Evolutionary conservation across 2,329 filamentous ascomycete species (phyloP).

Genomic region (Fusarium coicis): DNA sequence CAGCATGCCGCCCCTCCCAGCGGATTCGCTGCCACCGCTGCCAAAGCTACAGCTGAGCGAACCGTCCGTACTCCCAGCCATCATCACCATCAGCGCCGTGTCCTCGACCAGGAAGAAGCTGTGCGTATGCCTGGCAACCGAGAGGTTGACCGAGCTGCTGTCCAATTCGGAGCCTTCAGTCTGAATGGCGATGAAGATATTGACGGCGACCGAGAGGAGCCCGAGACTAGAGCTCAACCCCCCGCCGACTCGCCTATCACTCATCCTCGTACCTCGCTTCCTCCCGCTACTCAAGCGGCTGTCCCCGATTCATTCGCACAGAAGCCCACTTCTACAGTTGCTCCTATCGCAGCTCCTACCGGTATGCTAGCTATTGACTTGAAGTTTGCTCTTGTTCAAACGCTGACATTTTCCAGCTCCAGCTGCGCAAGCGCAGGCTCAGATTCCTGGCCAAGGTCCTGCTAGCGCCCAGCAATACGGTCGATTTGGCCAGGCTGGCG

Average conservation of each 20-base stretch:
- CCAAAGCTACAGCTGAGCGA: slow-evolving; percentile 77
- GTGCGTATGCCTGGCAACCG: slow-evolving; percentile 98
- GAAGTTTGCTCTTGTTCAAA: not conserved
- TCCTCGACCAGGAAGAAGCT: slow-evolving; percentile 95
- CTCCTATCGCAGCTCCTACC: slow-evolving; percentile 51
- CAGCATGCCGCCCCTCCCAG: slow-evolving; percentile 69
- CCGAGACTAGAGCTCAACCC: slow-evolving; percentile 92
- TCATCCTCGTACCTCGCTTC: slow-evolving; percentile 86
- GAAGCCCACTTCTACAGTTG: slow-evolving; percentile 62
- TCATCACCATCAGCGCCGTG: slow-evolving; percentile 72
- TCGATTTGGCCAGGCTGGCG: slow-evolving; percentile 72
- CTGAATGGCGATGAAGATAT: slow-evolving; percentile 89
- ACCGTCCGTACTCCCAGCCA: slow-evolving; percentile 79
- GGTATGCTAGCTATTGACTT: slow-evolving; percentile 41
- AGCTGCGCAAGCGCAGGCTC: slow-evolving; percentile 55
- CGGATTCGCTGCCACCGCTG: slow-evolving; percentile 81
- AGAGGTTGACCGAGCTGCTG: slow-evolving; percentile 89
- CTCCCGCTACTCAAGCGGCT: slow-evolving; percentile 72
- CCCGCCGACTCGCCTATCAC: slow-evolving; percentile 92
- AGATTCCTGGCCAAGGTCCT: slow-evolving; percentile 58
- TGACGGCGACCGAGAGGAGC: slow-evolving; percentile 93
- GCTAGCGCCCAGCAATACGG: slow-evolving; percentile 73
- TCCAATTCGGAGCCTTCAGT: slow-evolving; percentile 97
- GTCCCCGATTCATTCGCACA: slow-evolving; percentile 67
- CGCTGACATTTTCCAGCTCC: slow-evolving; percentile 35